A percentile compares a stretch with the other conserved stretches of the same genome.
These are phyloP conservation scores for Oldenlandia corymbosa DNA, from an alignment of 257 asterid species.

Conservation along the genomic window DNA sequence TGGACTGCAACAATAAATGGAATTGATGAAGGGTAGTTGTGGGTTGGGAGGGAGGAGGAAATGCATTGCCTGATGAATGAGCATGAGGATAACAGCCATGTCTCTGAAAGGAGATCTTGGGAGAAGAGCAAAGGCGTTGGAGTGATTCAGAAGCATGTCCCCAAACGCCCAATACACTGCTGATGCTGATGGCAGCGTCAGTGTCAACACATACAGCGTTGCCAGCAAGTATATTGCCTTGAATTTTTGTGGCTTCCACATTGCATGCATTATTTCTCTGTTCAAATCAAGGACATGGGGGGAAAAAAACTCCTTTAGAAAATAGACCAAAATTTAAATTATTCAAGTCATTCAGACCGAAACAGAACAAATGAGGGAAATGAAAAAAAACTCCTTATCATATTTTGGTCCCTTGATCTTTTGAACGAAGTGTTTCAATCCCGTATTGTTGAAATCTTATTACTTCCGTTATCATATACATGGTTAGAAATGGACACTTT, in stretches of 20 bases:
- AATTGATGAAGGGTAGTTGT: too few species aligned
- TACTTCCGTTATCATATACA: too few species aligned
- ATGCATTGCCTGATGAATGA: slow-evolving; percentile 77
- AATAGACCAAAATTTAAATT: too few species aligned
- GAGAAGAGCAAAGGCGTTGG: slow-evolving; percentile 85
- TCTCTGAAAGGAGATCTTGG: slow-evolving; percentile 76
- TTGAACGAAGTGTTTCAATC: too few species aligned
- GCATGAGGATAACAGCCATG: slow-evolving; percentile 94
- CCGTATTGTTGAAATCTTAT: too few species aligned
- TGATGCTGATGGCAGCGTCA: slow-evolving; percentile 87
- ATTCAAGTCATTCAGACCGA: too few species aligned
- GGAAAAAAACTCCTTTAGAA: too few species aligned
- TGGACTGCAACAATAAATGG: too few species aligned
- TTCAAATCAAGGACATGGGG: slow-evolving; percentile 16
- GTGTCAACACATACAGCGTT: slow-evolving; percentile 69
- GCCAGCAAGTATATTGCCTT: slow-evolving; percentile 80
- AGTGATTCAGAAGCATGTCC: slow-evolving; percentile 77
- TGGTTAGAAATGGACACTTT: too few species aligned
- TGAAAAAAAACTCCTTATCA: too few species aligned
- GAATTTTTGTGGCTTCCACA: slow-evolving; percentile 98
- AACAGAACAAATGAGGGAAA: too few species aligned
- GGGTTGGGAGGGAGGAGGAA: neutral
- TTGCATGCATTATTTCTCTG: slow-evolving; percentile 98
- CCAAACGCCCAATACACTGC: slow-evolving; percentile 98
- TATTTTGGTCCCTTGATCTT: too few species aligned